These are phyloP conservation scores for Lichtheimia hyalospora DNA, from an alignment of 371 early-diverging fungal species.

Conservation along the genomic window DNA sequence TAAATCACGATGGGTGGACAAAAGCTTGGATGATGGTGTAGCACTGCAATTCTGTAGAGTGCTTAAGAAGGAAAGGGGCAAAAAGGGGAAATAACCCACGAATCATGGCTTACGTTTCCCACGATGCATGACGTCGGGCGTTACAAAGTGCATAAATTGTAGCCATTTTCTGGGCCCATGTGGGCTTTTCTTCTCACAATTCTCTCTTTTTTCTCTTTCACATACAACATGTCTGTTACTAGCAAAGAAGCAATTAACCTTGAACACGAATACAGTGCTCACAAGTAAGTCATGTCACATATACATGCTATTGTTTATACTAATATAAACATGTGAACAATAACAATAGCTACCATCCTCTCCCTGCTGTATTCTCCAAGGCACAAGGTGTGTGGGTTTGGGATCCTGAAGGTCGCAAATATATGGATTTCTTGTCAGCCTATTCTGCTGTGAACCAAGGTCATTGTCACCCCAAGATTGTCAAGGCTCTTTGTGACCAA, in stretches of 20 bases:
- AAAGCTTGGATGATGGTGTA: too few relatives aligned
- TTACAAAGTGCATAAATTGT: too few relatives aligned
- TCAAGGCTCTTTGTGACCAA: constrained; percentile 89
- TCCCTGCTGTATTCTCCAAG: constrained; percentile 91
- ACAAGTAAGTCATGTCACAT: constrained; percentile 64
- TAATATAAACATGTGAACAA: neutral
- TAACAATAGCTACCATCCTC: constrained; percentile 87
- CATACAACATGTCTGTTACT: constrained; percentile 8
- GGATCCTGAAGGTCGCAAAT: constrained; percentile 95
- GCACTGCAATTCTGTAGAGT: too few relatives aligned
- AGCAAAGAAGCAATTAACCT: constrained; percentile 64
- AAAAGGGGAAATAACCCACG: too few relatives aligned
- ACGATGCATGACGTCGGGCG: too few relatives aligned
- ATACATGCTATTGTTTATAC: neutral
- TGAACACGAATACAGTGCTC: constrained; percentile 80
- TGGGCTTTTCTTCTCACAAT: neutral
- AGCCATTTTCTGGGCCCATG: neutral
- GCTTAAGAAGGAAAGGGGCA: too few relatives aligned
- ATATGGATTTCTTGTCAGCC: constrained; percentile 96
- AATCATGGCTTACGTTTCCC: too few relatives aligned
- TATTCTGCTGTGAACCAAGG: constrained; percentile 98
- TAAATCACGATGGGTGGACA: too few relatives aligned
- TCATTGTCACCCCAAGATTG: constrained; percentile 96
- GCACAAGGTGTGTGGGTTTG: constrained; percentile 91
- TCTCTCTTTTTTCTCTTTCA: constrained; percentile 2